Base-by-base conservation (phyloP, 345 rosid species). In the Salix exigua region DNA sequence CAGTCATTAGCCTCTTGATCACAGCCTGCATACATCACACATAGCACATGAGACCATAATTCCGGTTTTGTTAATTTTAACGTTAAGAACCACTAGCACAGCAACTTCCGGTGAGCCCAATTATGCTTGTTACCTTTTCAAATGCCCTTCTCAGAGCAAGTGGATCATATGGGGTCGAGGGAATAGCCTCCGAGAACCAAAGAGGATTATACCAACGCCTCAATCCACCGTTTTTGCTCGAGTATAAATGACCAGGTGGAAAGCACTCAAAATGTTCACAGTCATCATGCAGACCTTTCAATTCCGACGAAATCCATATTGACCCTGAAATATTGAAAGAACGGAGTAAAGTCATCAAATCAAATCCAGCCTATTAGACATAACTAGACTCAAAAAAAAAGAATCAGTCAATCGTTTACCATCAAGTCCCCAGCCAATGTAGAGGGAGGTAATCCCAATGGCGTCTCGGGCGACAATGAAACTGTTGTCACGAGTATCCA, bases 391-490 rank as follows among this genome's bases (percentile, higher is more conserved):
- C 33, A 2, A 18, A 66, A 51, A 51, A 21, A 53, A 71, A 55
- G 42, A 72, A 60, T 46, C 14, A 18, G 28, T 40, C 21, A n/a
- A 26, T 73, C 14, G 0, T 5, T 75, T 83, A 91, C 96, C 99
- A 55, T 95, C 98, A 51, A 90, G 82, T 38, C 98, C 96, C 98
- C 99, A 95, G 71, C 99, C 99, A 18, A 95, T 88, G 62, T 93
- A 95, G 75, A 95, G 93, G 62, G 99, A 86, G 69, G 99, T 93
- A 80, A 95, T 90, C 33, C 99, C 99, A n/a, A 93, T 77, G 42
- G 98, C 99, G 73, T 95, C 98, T 1, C 99, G 95, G 3, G 98
- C 98, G 78, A 83, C 96, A 65, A 95, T 88, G 87, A 88, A 95
- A 75, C 93, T 93, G 73, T 87, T 89, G 72, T 93, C 96, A 0